Evolutionary conservation across 1,139 yeast genomes (phyloP).

Genomic region (Kodamaea plutei): DNA sequence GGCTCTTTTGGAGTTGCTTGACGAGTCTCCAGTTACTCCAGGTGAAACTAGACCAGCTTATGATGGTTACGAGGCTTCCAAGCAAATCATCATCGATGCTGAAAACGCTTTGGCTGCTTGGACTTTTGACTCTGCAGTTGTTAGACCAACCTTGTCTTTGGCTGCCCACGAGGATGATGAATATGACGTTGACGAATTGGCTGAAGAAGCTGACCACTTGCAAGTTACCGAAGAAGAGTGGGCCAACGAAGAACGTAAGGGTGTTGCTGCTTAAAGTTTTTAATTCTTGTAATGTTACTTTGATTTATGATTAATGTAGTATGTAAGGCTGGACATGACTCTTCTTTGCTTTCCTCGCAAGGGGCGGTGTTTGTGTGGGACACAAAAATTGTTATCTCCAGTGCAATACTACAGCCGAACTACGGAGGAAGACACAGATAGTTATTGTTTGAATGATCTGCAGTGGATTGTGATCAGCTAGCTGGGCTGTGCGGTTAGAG

Average conservation of each 20-base stretch:
- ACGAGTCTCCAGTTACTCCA: constrained; percentile 96
- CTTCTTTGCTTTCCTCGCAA: no score
- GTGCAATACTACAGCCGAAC: no score
- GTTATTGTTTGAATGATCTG: no score
- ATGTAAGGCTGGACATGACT: background rate
- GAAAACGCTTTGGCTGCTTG: constrained; percentile 94
- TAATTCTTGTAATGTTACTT: constrained; percentile 16
- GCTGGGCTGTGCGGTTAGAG: no score
- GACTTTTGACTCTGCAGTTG: constrained; percentile 95
- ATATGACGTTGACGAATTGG: constrained; percentile 54
- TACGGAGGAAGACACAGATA: no score
- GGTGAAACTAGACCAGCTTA: constrained; percentile 99
- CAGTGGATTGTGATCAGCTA: no score
- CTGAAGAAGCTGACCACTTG: constrained; percentile 47
- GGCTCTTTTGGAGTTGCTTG: constrained; percentile 91
- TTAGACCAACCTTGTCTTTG: constrained; percentile 88
- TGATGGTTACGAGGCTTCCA: constrained; percentile 97
- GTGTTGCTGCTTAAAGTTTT: constrained; percentile 9
- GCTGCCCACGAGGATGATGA: constrained; percentile 78
- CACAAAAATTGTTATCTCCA: no score
- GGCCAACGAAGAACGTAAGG: constrained; percentile 25
- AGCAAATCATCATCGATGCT: constrained; percentile 95
- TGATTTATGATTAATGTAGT: constrained; percentile 10
- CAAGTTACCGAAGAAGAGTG: constrained; percentile 52
- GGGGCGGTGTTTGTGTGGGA: no score